These are phyloP conservation scores for Cupressus sempervirens DNA, from an alignment of 75 land plant genomes.

Conservation along the genomic window DNA sequence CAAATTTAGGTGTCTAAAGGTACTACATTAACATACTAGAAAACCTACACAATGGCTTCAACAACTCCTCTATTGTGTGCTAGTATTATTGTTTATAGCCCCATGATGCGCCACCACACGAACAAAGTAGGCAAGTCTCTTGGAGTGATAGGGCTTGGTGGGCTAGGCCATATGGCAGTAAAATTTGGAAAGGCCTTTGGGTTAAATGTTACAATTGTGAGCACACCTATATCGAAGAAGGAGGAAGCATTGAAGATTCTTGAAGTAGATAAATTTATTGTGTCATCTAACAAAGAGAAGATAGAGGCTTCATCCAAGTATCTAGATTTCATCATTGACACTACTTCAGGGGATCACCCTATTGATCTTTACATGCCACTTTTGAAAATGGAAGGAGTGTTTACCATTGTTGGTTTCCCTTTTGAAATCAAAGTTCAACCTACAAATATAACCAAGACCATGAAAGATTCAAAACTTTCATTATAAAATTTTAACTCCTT, in stretches of 20 bases:
- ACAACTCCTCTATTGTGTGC: slow-evolving; percentile 90
- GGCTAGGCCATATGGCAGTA: slow-evolving; percentile 90
- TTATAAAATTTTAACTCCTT: too few species aligned
- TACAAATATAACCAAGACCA: too few species aligned
- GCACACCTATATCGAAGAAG: slow-evolving; percentile 72
- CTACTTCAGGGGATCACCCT: too few species aligned
- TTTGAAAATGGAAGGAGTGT: too few species aligned
- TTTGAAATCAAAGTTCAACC: too few species aligned
- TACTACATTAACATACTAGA: slow-evolving; percentile 67
- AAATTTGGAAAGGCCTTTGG: slow-evolving; percentile 91
- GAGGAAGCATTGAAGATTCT: slow-evolving; percentile 71
- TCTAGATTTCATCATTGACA: too few species aligned
- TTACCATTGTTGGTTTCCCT: too few species aligned
- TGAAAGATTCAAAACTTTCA: too few species aligned
- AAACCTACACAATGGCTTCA: slow-evolving; percentile 40
- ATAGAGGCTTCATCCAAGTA: too few species aligned
- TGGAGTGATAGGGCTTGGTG: slow-evolving; percentile 90
- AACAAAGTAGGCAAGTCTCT: slow-evolving; percentile 73
- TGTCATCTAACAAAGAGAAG: too few species aligned
- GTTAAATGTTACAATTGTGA: slow-evolving; percentile 69
- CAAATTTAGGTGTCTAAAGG: too few species aligned
- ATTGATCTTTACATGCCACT: too few species aligned
- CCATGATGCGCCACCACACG: slow-evolving; percentile 81
- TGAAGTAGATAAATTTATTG: slow-evolving; percentile 76
- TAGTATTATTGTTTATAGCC: slow-evolving; percentile 80